Conservation (phyloP, 345 rosid genomes). For the Sonneratia caseolaris region DNA sequence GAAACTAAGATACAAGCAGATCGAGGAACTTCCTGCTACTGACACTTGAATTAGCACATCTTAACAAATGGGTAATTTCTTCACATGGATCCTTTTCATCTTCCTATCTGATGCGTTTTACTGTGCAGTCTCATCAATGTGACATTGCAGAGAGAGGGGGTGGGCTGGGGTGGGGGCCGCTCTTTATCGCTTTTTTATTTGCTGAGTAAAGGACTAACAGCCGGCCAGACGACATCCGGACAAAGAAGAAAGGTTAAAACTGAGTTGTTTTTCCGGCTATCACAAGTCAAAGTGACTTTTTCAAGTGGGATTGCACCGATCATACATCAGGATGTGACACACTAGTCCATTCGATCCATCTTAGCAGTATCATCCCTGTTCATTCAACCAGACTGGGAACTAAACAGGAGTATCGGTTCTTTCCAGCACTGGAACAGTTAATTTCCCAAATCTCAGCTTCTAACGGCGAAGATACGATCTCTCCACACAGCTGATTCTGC, state of each 20-base stretch:
- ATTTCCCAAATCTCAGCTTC: no score
- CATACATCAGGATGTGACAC: no score
- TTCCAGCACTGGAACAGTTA: no score
- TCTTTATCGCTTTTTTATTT: not conserved
- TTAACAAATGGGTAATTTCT: not conserved
- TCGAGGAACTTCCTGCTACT: not conserved
- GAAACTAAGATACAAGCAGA: conserved; percentile 2
- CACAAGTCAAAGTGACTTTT: not conserved
- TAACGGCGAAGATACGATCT: no score
- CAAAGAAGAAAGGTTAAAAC: not conserved
- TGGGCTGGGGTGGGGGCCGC: not conserved
- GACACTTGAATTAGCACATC: not conserved
- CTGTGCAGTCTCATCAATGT: not conserved
- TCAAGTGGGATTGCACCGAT: not conserved
- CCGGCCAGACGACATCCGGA: not conserved
- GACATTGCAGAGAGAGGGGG: not conserved
- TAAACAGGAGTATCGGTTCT: no score
- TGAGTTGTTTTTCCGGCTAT: not conserved
- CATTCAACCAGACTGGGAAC: no score
- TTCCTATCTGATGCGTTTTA: not conserved
- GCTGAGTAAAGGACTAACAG: not conserved
- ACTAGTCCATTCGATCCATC: no score
- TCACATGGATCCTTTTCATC: not conserved
- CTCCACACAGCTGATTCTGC: no score
- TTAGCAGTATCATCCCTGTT: no score